Evolutionary conservation across 345 rosid genomes (phyloP).

Genomic region (Cochlearia excelsa): DNA sequence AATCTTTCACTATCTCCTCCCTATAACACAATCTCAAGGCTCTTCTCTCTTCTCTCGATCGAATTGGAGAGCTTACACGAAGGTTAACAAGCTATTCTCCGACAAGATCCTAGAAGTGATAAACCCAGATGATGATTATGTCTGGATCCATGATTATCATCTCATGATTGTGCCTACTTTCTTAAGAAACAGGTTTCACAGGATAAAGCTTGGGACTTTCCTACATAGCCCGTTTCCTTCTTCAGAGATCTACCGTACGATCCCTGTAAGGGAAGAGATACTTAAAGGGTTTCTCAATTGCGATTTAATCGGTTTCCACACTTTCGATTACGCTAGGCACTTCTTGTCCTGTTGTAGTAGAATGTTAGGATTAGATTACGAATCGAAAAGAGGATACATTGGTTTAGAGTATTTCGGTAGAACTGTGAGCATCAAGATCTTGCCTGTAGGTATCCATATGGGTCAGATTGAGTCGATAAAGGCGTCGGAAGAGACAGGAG

Average conservation of each 20-base stretch:
- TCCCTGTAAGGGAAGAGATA: constrained; percentile 75
- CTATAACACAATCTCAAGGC: constrained; percentile 50
- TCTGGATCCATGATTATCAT: constrained; percentile 58
- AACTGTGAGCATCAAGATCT: constrained; percentile 32
- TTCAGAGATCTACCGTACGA: constrained; percentile 54
- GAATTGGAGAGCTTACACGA: constrained; percentile 63
- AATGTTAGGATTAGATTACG: constrained; percentile 73
- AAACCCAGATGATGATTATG: constrained; percentile 49
- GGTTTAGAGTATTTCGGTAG: constrained; percentile 77
- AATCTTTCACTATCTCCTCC: constrained; percentile 67
- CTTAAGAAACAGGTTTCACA: constrained; percentile 49
- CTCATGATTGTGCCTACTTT: constrained; percentile 76
- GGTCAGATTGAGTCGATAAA: constrained; percentile 55
- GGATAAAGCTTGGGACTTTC: constrained; percentile 68
- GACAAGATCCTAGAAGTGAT: constrained; percentile 61
- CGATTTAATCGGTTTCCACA: constrained; percentile 81
- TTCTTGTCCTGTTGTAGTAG: constrained; percentile 82
- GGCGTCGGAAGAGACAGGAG: constrained; percentile 39
- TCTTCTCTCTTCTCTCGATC: constrained; percentile 49
- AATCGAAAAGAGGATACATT: constrained; percentile 79
- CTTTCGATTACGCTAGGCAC: constrained; percentile 85
- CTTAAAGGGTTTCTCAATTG: constrained; percentile 66
- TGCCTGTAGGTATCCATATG: constrained; percentile 76
- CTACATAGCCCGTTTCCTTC: constrained; percentile 43
- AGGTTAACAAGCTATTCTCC: constrained; percentile 61